Evolutionary conservation across 805 yeast species (phyloP), one percentile per base, ranked within the genome.

Genomic region (Yarrowia sp.): DNA sequence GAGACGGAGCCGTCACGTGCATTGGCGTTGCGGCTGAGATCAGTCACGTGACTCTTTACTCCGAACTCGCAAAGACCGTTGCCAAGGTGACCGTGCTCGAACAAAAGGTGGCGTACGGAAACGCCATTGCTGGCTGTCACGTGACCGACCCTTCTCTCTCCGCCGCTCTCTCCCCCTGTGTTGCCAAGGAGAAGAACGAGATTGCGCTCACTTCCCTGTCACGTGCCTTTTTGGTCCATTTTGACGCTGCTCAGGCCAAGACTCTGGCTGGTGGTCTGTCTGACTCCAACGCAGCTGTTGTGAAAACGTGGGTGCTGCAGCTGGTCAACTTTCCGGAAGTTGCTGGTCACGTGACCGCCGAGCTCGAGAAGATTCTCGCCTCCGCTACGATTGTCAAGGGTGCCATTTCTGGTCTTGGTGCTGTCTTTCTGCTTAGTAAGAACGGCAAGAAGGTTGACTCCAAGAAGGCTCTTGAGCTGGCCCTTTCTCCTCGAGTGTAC

Each of bases 181-280:
- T 63, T 2, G 19, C 56, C 45, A 63, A 63, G 56, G 67, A 63
- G 48, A 63, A 63, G 36, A 48, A 48, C 40, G 67, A 63, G 48
- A 38, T n/a, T 22, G 67, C 56, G 10, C 40, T 63, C 22, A 38
- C 67, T 5, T 36, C 55, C 5, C 22, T 63, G 46, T 14, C 40
- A 9, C 40, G 56, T 14, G 67, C 48, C 11, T 63, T 63, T 8
- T 14, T 63, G 2, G 41, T 40, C 1, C 67, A 63, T 8, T 63
- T 43, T n/a, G 16, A 42, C 14, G n/a, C 56, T 9, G 48, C 36
- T 1, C 56, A 63, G 19, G 22, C 36, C 11, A 48, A 46, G 38
- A 63, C 67, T 12, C 67, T 63, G 40, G 45, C 67, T 11, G 4
- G n/a, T 4, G 67, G 67, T 3, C n/a, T 63, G 15, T 3, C 26